phyloP scores from a whole-genome alignment of 2,329 filamentous ascomycete genomes.

The Colletotrichum shisoi region DNA sequence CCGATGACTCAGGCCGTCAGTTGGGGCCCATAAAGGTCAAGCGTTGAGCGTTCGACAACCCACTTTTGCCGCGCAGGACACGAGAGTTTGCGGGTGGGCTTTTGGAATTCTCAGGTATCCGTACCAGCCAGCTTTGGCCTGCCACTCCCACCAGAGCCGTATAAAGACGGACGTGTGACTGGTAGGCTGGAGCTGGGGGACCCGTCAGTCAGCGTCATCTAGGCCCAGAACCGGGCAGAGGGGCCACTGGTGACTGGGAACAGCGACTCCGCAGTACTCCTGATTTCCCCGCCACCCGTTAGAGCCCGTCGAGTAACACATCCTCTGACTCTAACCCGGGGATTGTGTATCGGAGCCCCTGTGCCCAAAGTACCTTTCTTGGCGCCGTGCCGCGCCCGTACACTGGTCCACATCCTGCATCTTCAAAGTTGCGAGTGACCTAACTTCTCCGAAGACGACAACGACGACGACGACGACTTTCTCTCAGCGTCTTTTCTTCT shows the following conservation, averaged over 20 bases:
- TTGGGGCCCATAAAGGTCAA: too few species aligned
- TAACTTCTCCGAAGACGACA: neutral
- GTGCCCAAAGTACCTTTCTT: neutral
- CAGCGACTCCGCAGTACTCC: conserved; percentile 35
- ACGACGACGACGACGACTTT: conserved; percentile 21
- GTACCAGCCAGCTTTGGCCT: neutral
- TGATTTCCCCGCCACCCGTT: conserved; percentile 30
- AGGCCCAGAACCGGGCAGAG: conserved; percentile 17
- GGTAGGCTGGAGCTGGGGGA: conserved; percentile 23
- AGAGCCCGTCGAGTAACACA: neutral
- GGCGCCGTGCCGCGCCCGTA: conserved; percentile 21
- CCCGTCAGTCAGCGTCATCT: conserved; percentile 37
- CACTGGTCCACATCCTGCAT: neutral
- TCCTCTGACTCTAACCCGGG: neutral
- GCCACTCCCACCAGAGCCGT: too few species aligned
- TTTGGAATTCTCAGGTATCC: neutral
- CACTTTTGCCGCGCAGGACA: conserved; percentile 13
- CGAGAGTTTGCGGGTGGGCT: neutral
- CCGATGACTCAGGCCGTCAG: too few species aligned
- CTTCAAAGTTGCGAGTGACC: conserved; percentile 11
- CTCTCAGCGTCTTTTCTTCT: conserved; percentile 11
- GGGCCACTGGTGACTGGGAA: neutral
- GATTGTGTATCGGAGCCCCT: conserved; percentile 7
- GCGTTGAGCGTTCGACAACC: neutral
- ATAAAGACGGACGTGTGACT: neutral